A percentile compares a stretch with the other conserved stretches of the same genome.
phyloP scores from a whole-genome alignment of 352 stramenopile genomes.

The Phytophthora sansomeana region DNA sequence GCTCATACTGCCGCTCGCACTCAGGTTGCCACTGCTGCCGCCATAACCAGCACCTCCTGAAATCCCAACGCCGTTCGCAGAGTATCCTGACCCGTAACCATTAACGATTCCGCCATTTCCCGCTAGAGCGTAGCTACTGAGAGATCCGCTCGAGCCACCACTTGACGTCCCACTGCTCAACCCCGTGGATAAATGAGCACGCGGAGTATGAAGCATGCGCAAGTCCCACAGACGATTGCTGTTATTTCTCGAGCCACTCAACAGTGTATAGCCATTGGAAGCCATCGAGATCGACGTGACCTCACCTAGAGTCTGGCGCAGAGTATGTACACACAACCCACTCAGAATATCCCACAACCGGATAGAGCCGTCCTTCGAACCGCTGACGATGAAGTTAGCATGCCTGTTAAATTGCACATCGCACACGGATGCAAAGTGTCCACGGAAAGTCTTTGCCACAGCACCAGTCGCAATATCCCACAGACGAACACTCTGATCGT shows the following conservation, averaged over 20 bases:
- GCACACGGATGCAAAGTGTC: conserved; percentile 83
- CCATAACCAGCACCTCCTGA: conserved; percentile 25
- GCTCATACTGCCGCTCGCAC: conserved; percentile 30
- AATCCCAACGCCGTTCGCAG: conserved; percentile 29
- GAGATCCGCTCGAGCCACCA: conserved; percentile 37
- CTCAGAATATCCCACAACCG: conserved; percentile 91
- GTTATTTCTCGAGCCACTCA: conserved; percentile 89
- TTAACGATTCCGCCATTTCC: conserved; percentile 24
- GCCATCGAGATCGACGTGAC: conserved; percentile 88
- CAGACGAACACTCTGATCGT: conserved; percentile 88
- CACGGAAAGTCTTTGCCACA: conserved; percentile 81
- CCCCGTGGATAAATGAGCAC: conserved; percentile 59
- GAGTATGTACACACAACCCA: conserved; percentile 86
- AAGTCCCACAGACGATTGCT: conserved; percentile 91
- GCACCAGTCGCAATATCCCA: conserved; percentile 83
- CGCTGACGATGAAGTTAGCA: conserved; percentile 87
- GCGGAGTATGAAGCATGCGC: conserved; percentile 83
- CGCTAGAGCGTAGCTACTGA: conserved; percentile 30
- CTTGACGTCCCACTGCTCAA: conserved; percentile 32
- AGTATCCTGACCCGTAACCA: conserved; percentile 30
- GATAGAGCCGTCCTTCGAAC: conserved; percentile 88
- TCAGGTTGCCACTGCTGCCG: conserved; percentile 38
- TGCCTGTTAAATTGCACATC: conserved; percentile 91
- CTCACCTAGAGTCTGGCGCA: conserved; percentile 86
- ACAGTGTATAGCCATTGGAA: conserved; percentile 80